Evolutionary conservation across 768 basidiomycete species (phyloP), one percentile per base, ranked within the genome.

Genomic region (Termitomyces sp.): DNA sequence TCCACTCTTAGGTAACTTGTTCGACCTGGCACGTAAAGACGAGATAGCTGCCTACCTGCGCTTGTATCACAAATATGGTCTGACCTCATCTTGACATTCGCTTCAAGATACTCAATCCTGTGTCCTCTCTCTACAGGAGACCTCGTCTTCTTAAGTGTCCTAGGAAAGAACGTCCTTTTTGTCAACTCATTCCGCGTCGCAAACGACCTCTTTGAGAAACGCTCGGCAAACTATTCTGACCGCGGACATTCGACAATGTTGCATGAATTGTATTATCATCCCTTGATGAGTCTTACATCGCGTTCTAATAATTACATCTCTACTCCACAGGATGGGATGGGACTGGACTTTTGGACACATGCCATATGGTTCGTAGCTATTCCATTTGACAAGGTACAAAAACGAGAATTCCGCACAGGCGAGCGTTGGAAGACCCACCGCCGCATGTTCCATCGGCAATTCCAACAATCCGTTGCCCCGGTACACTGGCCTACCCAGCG

Each of bases 291-390:
- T 52, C 22, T 16, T 18, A n/a, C 5, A 27, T 36, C 41, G 43
- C 37, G 43, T 47, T 20, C 32, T 50, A 27, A 53, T 46, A 27
- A 44, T 4, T 54, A 27, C 12, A 42, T 61, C 39, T 43, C 58
- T 20, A 20, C 41, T 24, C 47, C 46, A 20, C 47, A 74, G 74
- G 51, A 64, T 71, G 58, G 66, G 71, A 16, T 71, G 77, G 80
- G 67, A 80, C 26, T 83, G 81, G 74, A 78, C 77, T 46, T 81
- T 83, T 46, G 80, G 76, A 0, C 80, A 83, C 55, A 83, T 83
- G 82, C 76, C 71, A 10, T 82, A 79, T 42, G 77, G 76, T 72
- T 50, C 44, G 69, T 64, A 27, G 66, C 24, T 3, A 27, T 26
- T 2, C 16, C 29, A 24, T 52, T 16, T 1, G 2, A 1, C 14